Percentiles rank a stretch among this genome's conserved stretches.
phyloP scores from a whole-genome alignment of 805 yeast species.

The Kodamaea lidongshanica region DNA sequence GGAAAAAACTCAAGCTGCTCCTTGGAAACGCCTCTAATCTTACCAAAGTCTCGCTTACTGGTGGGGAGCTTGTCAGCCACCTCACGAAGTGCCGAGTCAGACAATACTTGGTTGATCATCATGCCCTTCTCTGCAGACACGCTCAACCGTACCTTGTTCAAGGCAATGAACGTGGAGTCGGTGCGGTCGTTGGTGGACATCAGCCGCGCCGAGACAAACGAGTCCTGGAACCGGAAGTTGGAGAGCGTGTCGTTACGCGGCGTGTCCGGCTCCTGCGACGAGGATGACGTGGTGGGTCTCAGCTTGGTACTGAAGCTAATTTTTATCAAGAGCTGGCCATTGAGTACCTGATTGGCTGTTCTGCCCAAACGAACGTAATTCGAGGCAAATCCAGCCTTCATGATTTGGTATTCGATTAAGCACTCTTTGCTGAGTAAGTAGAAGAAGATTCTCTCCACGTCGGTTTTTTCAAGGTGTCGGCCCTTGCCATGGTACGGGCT shows the following conservation, averaged over 20 bases:
- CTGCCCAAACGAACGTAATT: constrained; percentile 66
- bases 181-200: constrained; percentile 6
- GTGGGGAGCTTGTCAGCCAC: constrained; percentile 53
- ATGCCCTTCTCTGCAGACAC: constrained; percentile 37
- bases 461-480: constrained; percentile 53
- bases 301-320: constrained; percentile 42
- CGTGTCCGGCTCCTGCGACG: neutral
- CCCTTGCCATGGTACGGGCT: constrained; percentile 69
- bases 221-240: constrained; percentile 17
- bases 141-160: constrained; percentile 38
- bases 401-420: constrained; percentile 63
- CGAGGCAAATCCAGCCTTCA: constrained; percentile 76
- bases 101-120: constrained; percentile 17
- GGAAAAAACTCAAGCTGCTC: constrained; percentile 28
- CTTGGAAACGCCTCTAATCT: constrained; percentile 30
- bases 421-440: constrained; percentile 62
- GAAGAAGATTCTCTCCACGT: constrained; percentile 77
- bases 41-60: constrained; percentile 40
- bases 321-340: constrained; percentile 38
- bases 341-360: constrained; percentile 44
- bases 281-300: constrained; percentile 3
- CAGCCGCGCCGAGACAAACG: constrained; percentile 22
- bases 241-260: neutral
- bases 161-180: constrained; percentile 4
- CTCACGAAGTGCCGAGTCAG: constrained; percentile 39